These are phyloP conservation scores for Zygosaccharomyces kombuchaensis DNA, from an alignment of 805 yeast genomes.

Conservation along the genomic window DNA sequence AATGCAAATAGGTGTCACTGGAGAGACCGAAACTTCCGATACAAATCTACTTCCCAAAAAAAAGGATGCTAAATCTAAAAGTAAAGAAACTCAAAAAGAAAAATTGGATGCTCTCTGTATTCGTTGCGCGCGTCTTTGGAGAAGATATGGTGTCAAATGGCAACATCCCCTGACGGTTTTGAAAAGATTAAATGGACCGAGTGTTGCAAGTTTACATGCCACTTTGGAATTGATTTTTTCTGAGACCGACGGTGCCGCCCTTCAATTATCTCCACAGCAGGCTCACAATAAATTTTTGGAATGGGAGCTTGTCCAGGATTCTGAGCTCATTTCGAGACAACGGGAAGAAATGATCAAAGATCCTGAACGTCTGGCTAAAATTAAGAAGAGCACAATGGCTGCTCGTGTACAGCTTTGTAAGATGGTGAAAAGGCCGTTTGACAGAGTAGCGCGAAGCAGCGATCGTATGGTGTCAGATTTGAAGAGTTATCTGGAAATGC, in stretches of 20 bases:
- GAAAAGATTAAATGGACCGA: slow-evolving; percentile 38
- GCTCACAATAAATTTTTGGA: slow-evolving; percentile 50
- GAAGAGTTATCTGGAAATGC: slow-evolving; percentile 11
- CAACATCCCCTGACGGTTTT: slow-evolving; percentile 67
- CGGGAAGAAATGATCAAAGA: slow-evolving; percentile 36
- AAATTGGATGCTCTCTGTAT: slow-evolving; percentile 63
- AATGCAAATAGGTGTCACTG: slow-evolving; percentile 23
- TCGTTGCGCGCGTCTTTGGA: slow-evolving; percentile 88
- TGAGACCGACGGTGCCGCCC: slow-evolving; percentile 15
- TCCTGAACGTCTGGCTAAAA: slow-evolving; percentile 17
- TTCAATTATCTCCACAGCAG: slow-evolving; percentile 16
- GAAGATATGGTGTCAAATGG: slow-evolving; percentile 86
- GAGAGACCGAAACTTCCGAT: slow-evolving; percentile 17
- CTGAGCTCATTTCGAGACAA: slow-evolving; percentile 48
- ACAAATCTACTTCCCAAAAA: slow-evolving; percentile 9
- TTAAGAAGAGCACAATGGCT: slow-evolving; percentile 20
- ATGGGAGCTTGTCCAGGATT: slow-evolving; percentile 60
- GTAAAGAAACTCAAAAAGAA: slow-evolving; percentile 15
- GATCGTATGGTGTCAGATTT: slow-evolving; percentile 17
- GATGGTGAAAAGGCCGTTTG: slow-evolving; percentile 18
- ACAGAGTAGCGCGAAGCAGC: slow-evolving; percentile 8
- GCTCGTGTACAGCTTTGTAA: slow-evolving; percentile 23
- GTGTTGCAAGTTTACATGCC: slow-evolving; percentile 13
- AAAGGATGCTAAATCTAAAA: slow-evolving; percentile 9
- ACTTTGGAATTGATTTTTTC: slow-evolving; percentile 19